Evolutionary conservation across 1,284 basidiomycete genomes (phyloP).

Genomic region (Sphaerobolus stellatus): DNA sequence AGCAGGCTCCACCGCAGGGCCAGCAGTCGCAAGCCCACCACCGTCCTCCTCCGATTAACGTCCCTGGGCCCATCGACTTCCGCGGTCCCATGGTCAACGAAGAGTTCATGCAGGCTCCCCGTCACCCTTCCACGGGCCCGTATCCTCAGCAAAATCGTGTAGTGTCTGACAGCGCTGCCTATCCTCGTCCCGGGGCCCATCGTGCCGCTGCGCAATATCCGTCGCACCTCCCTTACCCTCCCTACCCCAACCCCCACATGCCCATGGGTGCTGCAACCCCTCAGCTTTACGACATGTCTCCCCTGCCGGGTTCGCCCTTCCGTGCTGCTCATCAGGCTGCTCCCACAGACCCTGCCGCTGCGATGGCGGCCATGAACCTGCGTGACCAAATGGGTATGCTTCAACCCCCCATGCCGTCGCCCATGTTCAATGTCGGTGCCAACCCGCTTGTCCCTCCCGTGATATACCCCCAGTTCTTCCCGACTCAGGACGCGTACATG

Average conservation of each 20-base stretch:
- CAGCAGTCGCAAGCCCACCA: conserved; percentile 80
- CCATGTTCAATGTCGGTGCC: not conserved
- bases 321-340: conserved; percentile 66
- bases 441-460: conserved; percentile 2
- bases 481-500: conserved; percentile 8
- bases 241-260: conserved; percentile 1
- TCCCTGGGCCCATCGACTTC: conserved; percentile 67
- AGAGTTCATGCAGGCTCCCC: conserved; percentile 6
- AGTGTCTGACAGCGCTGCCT: not conserved
- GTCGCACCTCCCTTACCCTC: not conserved
- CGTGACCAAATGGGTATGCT: not conserved
- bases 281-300: conserved; percentile 10
- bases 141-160: too few species aligned
- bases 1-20: conserved; percentile 66
- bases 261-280: conserved; percentile 6
- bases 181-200: not conserved
- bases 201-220: not conserved
- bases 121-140: not conserved
- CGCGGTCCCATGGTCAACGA: conserved; percentile 38
- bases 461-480: conserved; percentile 9
- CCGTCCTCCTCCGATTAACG: conserved; percentile 13
- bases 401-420: not conserved
- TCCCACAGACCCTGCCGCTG: conserved; percentile 70
- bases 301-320: conserved; percentile 8
- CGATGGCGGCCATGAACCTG: conserved; percentile 41